Evolutionary conservation across 495 filamentous ascomycete genomes (phyloP), one percentile per base, ranked within the genome.

Genomic region (Polyplosphaeria fusca): DNA sequence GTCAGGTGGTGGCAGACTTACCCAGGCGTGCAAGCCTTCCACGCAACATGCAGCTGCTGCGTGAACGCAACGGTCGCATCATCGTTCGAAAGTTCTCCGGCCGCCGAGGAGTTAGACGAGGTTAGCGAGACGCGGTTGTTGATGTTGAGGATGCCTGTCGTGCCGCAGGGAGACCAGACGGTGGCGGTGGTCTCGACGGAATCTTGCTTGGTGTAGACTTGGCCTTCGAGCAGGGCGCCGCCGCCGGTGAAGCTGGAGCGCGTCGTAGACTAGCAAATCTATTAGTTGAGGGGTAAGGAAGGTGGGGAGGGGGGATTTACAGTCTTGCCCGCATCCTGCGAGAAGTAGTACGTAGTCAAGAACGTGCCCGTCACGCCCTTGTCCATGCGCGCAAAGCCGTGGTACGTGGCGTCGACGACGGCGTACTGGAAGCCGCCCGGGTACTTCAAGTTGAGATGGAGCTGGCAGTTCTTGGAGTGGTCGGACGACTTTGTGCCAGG

Each of bases 191-290:
- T 78, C 37, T 78, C 73, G 41, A 81, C 64, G 57, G 67, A 67
- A 66, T 82, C 79, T 47, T 73, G 61, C 74, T 81, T 81, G 65
- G 77, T 79, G 76, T 82, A 82, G 43, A 81, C 76, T 65, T 81
- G 69, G 60, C 68, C 64, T 11, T 24, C 35, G 42, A 51, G 11
- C 76, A 78, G 46, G 58, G 71, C 52, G 42, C 72, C 70, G 64
- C 78, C 76, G 38, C 65, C 59, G 9, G n/a, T 52, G 70, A 76
- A 77, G 43, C 70, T 73, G 51, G 73, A 76, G 50, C 70, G 67
- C n/a, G 76, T 80, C n/a, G 76, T 77, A 24, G 74, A 75, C 70
- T 72, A 37, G 11, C 7, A n/a, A n/a, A n/a, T n/a, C n/a, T n/a
- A n/a, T n/a, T n/a, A n/a, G n/a, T n/a, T n/a, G n/a, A n/a, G 26